Percentiles rank a stretch among this genome's conserved stretches.
Conservation (phyloP, 2,329 filamentous ascomycete species). For the Fusarium floridanum region DNA sequence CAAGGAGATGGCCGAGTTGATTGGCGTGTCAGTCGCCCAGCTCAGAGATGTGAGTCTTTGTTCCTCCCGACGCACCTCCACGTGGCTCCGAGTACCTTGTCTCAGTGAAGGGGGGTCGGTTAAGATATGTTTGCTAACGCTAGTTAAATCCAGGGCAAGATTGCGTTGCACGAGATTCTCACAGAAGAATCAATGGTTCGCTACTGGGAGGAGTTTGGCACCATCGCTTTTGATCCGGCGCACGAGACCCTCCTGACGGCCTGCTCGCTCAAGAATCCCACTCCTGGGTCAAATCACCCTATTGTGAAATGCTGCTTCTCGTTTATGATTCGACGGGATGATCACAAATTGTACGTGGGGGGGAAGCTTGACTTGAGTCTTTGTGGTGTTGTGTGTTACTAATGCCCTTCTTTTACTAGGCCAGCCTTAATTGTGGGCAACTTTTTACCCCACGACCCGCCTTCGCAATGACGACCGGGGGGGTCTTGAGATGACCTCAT, state of each 20-base stretch:
- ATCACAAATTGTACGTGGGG: constrained; percentile 88
- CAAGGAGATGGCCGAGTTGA: constrained; percentile 98
- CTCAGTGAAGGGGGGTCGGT: constrained; percentile 4
- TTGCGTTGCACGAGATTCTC: constrained; percentile 95
- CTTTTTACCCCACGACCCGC: constrained; percentile 87
- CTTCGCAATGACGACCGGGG: constrained; percentile 36
- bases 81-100: constrained; percentile 10
- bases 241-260: constrained; percentile 97
- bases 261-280: constrained; percentile 88
- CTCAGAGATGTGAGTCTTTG: constrained; percentile 82
- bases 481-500: constrained; percentile 8
- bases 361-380: neutral
- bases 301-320: constrained; percentile 96
- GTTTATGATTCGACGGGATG: constrained; percentile 94
- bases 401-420: constrained; percentile 61
- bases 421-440: constrained; percentile 97
- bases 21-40: constrained; percentile 90
- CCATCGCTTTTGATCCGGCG: constrained; percentile 92
- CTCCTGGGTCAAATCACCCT: constrained; percentile 74
- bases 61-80: constrained; percentile 12
- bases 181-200: constrained; percentile 94
- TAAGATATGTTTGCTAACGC: constrained; percentile 28
- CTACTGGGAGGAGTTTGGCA: constrained; percentile 99
- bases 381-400: constrained; percentile 43
- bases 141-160: constrained; percentile 76